Evolutionary conservation across 805 yeast species (phyloP).

Genomic region (Lipomyces mesembrius): DNA sequence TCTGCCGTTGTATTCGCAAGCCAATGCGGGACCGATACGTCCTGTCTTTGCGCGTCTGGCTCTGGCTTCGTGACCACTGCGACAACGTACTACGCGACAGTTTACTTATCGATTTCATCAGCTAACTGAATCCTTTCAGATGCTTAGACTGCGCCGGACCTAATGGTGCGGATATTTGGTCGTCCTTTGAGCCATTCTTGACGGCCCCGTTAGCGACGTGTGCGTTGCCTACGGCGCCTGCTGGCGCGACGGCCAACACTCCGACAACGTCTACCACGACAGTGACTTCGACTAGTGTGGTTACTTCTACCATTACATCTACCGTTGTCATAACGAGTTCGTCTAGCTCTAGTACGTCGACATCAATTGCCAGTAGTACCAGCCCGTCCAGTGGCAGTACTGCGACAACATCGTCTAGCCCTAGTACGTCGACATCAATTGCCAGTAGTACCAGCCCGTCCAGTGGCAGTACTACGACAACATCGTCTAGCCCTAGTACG

Average conservation of each 20-base stretch:
- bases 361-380: neutral
- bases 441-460: neutral
- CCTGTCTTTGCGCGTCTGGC: slow-evolving; percentile 17
- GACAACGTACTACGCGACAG: neutral
- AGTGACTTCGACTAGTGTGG: slow-evolving; percentile 1
- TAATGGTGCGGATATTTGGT: slow-evolving; percentile 17
- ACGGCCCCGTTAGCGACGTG: slow-evolving; percentile 10
- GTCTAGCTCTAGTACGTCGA: neutral
- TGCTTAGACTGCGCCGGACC: slow-evolving; percentile 21
- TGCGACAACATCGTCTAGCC: no score
- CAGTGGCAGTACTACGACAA: neutral
- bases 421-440: neutral
- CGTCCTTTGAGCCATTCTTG: slow-evolving; percentile 7
- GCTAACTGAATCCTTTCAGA: neutral
- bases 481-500: neutral
- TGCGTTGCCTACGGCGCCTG: slow-evolving; percentile 12
- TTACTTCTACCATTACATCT: neutral
- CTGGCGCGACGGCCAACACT: neutral
- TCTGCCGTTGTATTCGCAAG: slow-evolving; percentile 15
- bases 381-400: neutral
- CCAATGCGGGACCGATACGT: slow-evolving; percentile 8
- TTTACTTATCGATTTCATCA: neutral
- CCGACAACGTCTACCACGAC: neutral
- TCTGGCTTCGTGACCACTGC: slow-evolving; percentile 10
- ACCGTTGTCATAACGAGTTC: neutral